Base-by-base conservation (phyloP, 768 basidiomycete genomes). In the Exsudoporus frostii region DNA sequence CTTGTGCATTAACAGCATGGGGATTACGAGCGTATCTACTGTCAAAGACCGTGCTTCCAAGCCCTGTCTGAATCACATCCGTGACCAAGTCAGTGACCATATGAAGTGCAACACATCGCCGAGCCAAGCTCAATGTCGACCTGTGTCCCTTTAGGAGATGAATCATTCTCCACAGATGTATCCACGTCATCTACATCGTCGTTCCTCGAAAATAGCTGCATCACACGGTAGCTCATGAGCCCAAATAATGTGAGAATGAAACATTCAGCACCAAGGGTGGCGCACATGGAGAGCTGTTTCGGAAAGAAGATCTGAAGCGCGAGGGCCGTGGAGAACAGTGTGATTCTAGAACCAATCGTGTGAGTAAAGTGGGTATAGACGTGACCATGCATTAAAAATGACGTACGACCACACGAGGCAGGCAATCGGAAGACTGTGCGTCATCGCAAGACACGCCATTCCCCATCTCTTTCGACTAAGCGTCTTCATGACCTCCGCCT, bases 341-440 rank as follows among this genome's bases (percentile, higher is more conserved):
- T 24, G 14, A 61, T 60, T 14, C 54, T 61, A 19, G 7, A 41
- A 20, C 5, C n/a, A 41, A 20, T 4, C n/a, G 27, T n/a, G 7
- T 29, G 5, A 45, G 29, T n/a, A 15, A 40, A 10, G 13, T 6
- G 29, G 34, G 30, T 9, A 33, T 32, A 2, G 14, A 50, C 3
- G 10, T 15, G 17, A 22, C 7, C 14, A 11, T 5, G 29, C 14
- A 7, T 7, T 4, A 8, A 45, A n/a, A 5, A 34, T 7, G 44
- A 60, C 55, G 13, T 44, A 61, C 59, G 59, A 57, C 55, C 59
- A 61, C 39, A 57, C 34, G 33, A 61, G 59, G 7, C 27, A 50
- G 10, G 59, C 59, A 15, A 57, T 33, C 0, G 59, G 59, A 19
- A 61, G 55, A 34, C 59, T 48, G 24, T 60, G 59, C 7, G 59